These are phyloP conservation scores for Phytophthora tubulina DNA, from an alignment of 352 stramenopile genomes.

Conservation along the genomic window DNA sequence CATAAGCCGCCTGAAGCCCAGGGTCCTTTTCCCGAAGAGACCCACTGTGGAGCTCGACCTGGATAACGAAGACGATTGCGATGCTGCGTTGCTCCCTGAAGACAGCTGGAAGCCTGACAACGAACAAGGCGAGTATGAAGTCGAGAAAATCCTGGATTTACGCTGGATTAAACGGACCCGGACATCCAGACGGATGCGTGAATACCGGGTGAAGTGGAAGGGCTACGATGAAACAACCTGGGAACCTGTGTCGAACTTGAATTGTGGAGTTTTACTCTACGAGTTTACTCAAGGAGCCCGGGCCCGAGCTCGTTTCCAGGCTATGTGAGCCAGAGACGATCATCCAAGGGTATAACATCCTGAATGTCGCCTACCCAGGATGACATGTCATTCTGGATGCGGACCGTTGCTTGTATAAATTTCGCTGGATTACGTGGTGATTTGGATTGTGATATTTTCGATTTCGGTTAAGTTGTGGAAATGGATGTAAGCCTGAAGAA, in stretches of 20 bases:
- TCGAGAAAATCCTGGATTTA: slow-evolving; percentile 17
- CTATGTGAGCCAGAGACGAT: slow-evolving; percentile 17
- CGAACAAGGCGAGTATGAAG: slow-evolving; percentile 10
- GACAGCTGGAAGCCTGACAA: slow-evolving; percentile 12
- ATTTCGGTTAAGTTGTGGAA: no score
- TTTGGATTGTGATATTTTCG: no score
- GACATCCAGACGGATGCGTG: neutral
- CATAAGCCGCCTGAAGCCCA: slow-evolving; percentile 17
- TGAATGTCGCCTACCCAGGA: no score
- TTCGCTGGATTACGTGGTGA: no score
- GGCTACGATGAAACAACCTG: slow-evolving; percentile 5
- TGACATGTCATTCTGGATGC: no score
- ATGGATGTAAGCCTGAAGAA: no score
- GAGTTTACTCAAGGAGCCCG: slow-evolving; percentile 9
- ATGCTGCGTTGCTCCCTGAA: slow-evolving; percentile 6
- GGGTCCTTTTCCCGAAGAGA: neutral
- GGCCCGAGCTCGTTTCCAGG: slow-evolving; percentile 6
- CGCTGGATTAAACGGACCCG: neutral
- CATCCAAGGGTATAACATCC: neutral
- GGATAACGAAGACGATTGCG: slow-evolving; percentile 13
- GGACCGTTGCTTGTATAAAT: no score
- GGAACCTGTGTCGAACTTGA: neutral
- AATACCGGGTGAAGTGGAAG: slow-evolving; percentile 8
- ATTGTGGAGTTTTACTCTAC: slow-evolving; percentile 9
- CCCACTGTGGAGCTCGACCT: neutral